Conservation (phyloP, 257 asterid species). For the Agastache rugosa region DNA sequence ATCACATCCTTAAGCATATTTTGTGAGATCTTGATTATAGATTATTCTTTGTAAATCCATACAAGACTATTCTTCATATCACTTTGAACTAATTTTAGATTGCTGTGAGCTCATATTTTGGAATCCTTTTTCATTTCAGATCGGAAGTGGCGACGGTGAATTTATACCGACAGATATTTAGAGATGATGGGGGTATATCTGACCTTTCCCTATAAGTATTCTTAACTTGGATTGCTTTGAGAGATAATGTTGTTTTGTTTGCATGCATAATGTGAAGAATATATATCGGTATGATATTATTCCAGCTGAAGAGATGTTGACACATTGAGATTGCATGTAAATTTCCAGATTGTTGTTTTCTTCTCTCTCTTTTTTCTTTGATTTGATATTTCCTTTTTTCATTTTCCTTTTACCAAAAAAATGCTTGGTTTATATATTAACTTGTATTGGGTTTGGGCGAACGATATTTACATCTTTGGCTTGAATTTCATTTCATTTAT, state of each 20-base stretch:
- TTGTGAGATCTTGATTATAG: neutral
- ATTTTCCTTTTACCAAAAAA: constrained; percentile 17
- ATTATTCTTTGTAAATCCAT: neutral
- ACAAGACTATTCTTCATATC: neutral
- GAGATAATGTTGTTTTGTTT: constrained; percentile 37
- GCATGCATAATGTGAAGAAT: constrained; percentile 33
- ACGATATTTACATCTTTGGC: constrained; percentile 6
- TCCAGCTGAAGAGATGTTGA: constrained; percentile 42
- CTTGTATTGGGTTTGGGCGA: constrained; percentile 36
- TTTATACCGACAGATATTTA: neutral
- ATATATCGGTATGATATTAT: constrained; percentile 28
- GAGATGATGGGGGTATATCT: constrained; percentile 34
- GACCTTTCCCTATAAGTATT: constrained; percentile 31
- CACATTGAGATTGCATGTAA: constrained; percentile 40
- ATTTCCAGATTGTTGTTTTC: constrained; percentile 33
- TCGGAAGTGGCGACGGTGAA: constrained; percentile 82
- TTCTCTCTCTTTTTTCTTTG: neutral
- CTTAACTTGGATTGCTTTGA: constrained; percentile 27
- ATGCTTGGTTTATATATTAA: constrained; percentile 38
- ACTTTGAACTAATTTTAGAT: constrained; percentile 4
- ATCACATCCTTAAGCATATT: constrained; percentile 4
- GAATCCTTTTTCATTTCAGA: constrained; percentile 54
- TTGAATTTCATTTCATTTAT: constrained; percentile 19
- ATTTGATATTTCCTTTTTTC: neutral
- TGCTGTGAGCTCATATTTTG: neutral